phyloP scores from a whole-genome alignment of 169 alveolate species.

The Eimeria sp. region DNA sequence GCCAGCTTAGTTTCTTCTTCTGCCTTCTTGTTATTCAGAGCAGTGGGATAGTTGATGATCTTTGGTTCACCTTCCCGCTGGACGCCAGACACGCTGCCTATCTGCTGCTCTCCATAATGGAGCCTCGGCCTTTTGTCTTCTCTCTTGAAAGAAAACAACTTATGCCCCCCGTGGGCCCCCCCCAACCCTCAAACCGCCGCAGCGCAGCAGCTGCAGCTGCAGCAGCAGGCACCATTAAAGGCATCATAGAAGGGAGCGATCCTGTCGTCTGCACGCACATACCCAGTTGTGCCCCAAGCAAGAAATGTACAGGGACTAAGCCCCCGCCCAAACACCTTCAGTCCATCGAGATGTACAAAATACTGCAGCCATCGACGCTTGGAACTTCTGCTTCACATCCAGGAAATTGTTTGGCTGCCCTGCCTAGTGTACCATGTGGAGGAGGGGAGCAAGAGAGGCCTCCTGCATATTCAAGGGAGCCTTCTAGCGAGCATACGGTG shows the following conservation, averaged over 20 bases:
- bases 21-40: neutral
- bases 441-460: neutral
- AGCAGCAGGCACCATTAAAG: constrained; percentile 18
- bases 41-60: too few species aligned
- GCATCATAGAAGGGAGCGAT: constrained; percentile 25
- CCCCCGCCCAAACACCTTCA: neutral
- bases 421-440: neutral
- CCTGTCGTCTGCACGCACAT: neutral
- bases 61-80: neutral
- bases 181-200: neutral
- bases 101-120: neutral
- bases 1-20: neutral
- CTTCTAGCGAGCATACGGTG: neutral
- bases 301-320: neutral
- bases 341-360: constrained; percentile 34
- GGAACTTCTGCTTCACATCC: neutral
- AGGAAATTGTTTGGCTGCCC: neutral
- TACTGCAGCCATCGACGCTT: neutral
- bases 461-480: neutral
- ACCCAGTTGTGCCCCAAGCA: neutral
- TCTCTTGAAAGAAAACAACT: constrained; percentile 21
- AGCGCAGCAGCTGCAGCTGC: constrained; percentile 45
- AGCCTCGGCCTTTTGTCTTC: constrained; percentile 16
- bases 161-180: constrained; percentile 31
- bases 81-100: too few species aligned